Conservation (phyloP, 805 yeast species). For the Nakazawaea ernobii region DNA sequence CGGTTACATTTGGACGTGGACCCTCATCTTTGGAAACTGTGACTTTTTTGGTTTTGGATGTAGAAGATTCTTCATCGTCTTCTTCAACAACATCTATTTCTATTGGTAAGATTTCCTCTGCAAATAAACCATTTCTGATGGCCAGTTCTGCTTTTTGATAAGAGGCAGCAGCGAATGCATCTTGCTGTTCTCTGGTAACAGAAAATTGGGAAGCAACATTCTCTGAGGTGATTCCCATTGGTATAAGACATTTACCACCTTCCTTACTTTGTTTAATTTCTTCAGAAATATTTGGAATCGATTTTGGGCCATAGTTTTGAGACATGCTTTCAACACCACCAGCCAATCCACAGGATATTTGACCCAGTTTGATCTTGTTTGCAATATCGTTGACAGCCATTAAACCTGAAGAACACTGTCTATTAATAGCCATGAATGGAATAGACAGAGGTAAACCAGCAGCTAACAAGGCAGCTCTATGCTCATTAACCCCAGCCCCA, state of each 20-base stretch:
- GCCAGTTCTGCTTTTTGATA: constrained; percentile 82
- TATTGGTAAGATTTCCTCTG: constrained; percentile 85
- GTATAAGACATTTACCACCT: constrained; percentile 72
- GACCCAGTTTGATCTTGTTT: constrained; percentile 74
- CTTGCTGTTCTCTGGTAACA: constrained; percentile 70
- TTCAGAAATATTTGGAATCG: constrained; percentile 58
- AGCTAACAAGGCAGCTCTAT: constrained; percentile 84
- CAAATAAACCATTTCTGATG: constrained; percentile 63
- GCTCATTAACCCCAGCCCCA: constrained; percentile 94
- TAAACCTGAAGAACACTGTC: constrained; percentile 94
- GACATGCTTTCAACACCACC: constrained; percentile 95
- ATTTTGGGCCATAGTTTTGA: constrained; percentile 76
- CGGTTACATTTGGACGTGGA: constrained; percentile 81
- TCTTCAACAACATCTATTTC: constrained; percentile 51
- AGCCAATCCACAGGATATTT: constrained; percentile 86
- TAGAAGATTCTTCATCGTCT: constrained; percentile 54
- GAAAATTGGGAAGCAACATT: constrained; percentile 69
- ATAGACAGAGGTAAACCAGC: constrained; percentile 83
- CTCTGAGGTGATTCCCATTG: constrained; percentile 96
- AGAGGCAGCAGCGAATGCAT: constrained; percentile 82
- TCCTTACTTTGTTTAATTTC: constrained; percentile 31
- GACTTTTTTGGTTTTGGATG: constrained; percentile 29
- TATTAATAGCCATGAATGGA: constrained; percentile 79
- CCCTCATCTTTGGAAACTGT: constrained; percentile 76
- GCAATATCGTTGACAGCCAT: constrained; percentile 89